A percentile compares a stretch with the other conserved stretches of the same genome.
Evolutionary conservation across 306 rosid species (phyloP).

Genomic region (Malus asiatica): DNA sequence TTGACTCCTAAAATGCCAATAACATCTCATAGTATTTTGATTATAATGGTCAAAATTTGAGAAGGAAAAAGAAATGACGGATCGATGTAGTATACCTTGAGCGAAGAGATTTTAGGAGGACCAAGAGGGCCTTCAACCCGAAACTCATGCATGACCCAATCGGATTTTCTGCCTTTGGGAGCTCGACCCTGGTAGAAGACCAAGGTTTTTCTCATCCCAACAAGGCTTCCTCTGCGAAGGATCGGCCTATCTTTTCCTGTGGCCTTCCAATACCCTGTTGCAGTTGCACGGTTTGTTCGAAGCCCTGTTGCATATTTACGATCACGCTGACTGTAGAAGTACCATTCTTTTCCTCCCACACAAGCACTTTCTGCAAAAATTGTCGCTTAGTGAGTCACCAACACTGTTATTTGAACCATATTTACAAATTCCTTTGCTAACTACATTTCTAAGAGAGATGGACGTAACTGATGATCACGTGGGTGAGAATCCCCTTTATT

Average conservation of each 20-base stretch:
- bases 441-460: background rate
- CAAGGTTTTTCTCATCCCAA: constrained; percentile 89
- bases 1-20: background rate
- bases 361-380: constrained; percentile 50
- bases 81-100: constrained; percentile 38
- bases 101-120: constrained; percentile 43
- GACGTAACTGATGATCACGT: background rate
- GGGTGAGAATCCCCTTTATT: background rate
- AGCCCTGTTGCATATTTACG: constrained; percentile 81
- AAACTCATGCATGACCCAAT: constrained; percentile 96
- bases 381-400: background rate
- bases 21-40: background rate
- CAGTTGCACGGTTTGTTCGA: constrained; percentile 85
- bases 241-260: constrained; percentile 80
- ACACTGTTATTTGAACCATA: background rate
- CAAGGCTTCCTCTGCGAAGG: constrained; percentile 45
- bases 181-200: constrained; percentile 97
- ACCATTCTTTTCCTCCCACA: constrained; percentile 95
- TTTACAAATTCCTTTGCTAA: background rate
- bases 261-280: constrained; percentile 93
- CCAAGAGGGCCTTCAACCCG: constrained; percentile 59
- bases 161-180: constrained; percentile 80
- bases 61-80: no score
- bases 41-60: background rate
- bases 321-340: constrained; percentile 77